These are phyloP conservation scores for Spencermartinsiella europaea DNA, from an alignment of 805 yeast species.

Conservation along the genomic window DNA sequence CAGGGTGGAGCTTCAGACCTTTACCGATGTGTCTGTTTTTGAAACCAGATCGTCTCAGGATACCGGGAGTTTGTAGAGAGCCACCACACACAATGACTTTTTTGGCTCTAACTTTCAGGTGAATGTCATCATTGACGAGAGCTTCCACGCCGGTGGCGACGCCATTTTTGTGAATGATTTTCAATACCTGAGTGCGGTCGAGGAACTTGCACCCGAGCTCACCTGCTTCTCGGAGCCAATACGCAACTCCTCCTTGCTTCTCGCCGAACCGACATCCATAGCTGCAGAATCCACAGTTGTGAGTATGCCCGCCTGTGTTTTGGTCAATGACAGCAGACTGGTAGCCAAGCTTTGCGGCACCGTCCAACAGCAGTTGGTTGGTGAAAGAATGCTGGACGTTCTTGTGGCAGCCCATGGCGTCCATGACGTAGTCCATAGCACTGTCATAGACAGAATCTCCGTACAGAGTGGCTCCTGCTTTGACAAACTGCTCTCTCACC, in stretches of 20 bases:
- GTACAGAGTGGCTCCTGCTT: slow-evolving; percentile 43
- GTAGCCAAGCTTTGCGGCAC: slow-evolving; percentile 43
- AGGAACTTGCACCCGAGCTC: slow-evolving; percentile 42
- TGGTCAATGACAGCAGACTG: slow-evolving; percentile 39
- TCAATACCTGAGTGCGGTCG: slow-evolving; percentile 40
- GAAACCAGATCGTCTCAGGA: slow-evolving; percentile 45
- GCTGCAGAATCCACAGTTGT: slow-evolving; percentile 45
- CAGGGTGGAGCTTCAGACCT: slow-evolving; percentile 52
- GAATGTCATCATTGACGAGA: slow-evolving; percentile 27
- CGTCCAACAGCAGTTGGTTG: slow-evolving; percentile 41
- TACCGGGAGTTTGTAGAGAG: slow-evolving; percentile 45
- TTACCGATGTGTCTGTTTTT: slow-evolving; percentile 46
- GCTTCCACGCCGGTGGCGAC: slow-evolving; percentile 43
- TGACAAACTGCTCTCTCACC: slow-evolving; percentile 48
- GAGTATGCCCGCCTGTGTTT: slow-evolving; percentile 39
- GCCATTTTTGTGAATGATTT: slow-evolving; percentile 38
- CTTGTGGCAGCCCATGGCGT: slow-evolving; percentile 44
- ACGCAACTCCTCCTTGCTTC: slow-evolving; percentile 47
- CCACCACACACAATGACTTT: slow-evolving; percentile 45
- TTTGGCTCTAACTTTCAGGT: slow-evolving; percentile 36
- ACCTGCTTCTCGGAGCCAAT: slow-evolving; percentile 48
- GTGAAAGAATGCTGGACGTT: slow-evolving; percentile 42
- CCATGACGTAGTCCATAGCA: slow-evolving; percentile 42
- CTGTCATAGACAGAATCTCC: slow-evolving; percentile 39
- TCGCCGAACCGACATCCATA: slow-evolving; percentile 48